Conservation (phyloP, 768 basidiomycete species). For the Phaeotremella fagi region DNA sequence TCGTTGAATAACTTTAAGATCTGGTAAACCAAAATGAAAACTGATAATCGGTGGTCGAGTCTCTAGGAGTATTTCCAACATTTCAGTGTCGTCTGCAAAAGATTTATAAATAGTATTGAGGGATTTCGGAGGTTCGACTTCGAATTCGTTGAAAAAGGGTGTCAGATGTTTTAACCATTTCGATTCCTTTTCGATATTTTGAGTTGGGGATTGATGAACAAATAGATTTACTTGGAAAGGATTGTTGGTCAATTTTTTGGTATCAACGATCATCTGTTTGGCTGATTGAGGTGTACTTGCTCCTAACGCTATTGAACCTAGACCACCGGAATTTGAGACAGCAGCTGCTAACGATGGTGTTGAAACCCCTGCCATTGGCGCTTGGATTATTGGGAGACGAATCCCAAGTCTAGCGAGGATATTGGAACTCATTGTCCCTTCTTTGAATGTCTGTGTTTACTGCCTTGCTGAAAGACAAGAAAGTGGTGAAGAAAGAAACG, state of each 20-base stretch:
- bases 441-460: not conserved
- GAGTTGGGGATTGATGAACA: conserved; percentile 14
- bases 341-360: conserved; percentile 38
- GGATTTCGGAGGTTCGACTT: conserved; percentile 5
- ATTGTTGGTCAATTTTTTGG: conserved; percentile 9
- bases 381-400: conserved; percentile 34
- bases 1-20: conserved; percentile 2
- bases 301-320: conserved; percentile 36
- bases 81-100: conserved; percentile 25
- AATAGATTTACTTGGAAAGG: conserved; percentile 41
- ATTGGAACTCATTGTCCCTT: too few species aligned
- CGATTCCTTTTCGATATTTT: conserved; percentile 1
- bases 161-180: conserved; percentile 25
- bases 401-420: too few species aligned
- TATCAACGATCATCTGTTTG: conserved; percentile 20
- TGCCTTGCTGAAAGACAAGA: too few species aligned
- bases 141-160: conserved; percentile 15
- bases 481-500: too few species aligned
- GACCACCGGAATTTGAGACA: conserved; percentile 37
- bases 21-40: conserved; percentile 42
- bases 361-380: conserved; percentile 43
- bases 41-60: conserved; percentile 23
- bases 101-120: conserved; percentile 27
- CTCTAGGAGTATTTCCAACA: conserved; percentile 26
- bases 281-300: conserved; percentile 16